A percentile compares a stretch with the other conserved stretches of the same genome.
phyloP scores from a whole-genome alignment of 192 early-diverging fungal species.

The Linnemannia schmuckeri region DNA sequence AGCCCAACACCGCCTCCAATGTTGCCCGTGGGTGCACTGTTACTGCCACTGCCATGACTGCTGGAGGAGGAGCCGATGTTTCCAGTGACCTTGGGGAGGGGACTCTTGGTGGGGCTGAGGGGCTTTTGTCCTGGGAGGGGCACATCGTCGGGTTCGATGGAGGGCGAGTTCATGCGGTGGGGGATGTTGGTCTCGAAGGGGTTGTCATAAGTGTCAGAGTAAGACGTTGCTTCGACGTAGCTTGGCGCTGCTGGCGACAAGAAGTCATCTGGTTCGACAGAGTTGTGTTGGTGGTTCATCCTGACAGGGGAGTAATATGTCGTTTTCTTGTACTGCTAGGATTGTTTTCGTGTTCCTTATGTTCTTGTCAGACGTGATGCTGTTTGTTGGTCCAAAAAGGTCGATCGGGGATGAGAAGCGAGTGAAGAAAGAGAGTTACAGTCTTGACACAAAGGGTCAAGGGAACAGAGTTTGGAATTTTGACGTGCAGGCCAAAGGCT shows the following conservation, averaged over 20 bases:
- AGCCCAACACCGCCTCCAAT: slow-evolving; percentile 29
- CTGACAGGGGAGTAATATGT: neutral
- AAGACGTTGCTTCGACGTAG: slow-evolving; percentile 49
- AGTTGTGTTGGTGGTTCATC: slow-evolving; percentile 40
- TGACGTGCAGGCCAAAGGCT: neutral
- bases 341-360: neutral
- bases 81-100: slow-evolving; percentile 47
- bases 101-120: slow-evolving; percentile 32
- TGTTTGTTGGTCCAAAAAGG: neutral
- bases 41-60: slow-evolving; percentile 7
- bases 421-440: neutral
- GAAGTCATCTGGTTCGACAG: slow-evolving; percentile 55
- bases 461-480: neutral
- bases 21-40: slow-evolving; percentile 20
- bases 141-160: slow-evolving; percentile 55
- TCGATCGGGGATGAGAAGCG: neutral
- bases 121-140: slow-evolving; percentile 54
- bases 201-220: slow-evolving; percentile 56
- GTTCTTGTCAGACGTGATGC: neutral
- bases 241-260: slow-evolving; percentile 54
- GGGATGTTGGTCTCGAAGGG: slow-evolving; percentile 56
- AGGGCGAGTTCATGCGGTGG: slow-evolving; percentile 47
- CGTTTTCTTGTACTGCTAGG: neutral
- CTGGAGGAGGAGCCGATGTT: slow-evolving; percentile 47
- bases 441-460: neutral